These are phyloP conservation scores for Triglochin maritima DNA, from an alignment of 106 monocot genomes.

Conservation along the genomic window DNA sequence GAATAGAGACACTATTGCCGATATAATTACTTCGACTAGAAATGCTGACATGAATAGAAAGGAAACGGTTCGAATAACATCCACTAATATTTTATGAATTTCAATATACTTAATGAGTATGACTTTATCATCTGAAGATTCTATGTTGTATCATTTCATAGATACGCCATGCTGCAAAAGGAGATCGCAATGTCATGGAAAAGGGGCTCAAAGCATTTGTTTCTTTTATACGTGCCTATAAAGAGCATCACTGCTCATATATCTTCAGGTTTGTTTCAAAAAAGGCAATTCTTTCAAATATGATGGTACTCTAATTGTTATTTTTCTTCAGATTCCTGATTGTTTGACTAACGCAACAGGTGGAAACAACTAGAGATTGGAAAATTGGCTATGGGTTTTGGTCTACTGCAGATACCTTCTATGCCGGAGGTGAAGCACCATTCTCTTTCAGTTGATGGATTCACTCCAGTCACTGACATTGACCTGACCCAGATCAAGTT, in stretches of 20 bases:
- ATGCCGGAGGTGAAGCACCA: constrained; percentile 95
- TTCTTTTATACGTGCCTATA: constrained; percentile 91
- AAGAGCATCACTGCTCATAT: constrained; percentile 94
- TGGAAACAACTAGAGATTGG: constrained; percentile 97
- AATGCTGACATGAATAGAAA: no score
- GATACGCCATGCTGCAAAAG: constrained; percentile 69
- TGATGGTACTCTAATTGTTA: background rate
- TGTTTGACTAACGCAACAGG: constrained; percentile 24
- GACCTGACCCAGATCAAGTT: constrained; percentile 63
- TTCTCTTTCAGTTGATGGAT: constrained; percentile 74
- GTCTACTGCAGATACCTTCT: constrained; percentile 84
- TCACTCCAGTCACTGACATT: constrained; percentile 47
- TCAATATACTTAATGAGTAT: no score
- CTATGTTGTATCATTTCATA: constrained; percentile 9
- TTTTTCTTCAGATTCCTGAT: no score
- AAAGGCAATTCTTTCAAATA: background rate
- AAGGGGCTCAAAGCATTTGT: constrained; percentile 99
- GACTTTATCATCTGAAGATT: background rate
- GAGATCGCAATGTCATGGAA: constrained; percentile 89
- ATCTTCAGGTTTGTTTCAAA: constrained; percentile 61
- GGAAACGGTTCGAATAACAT: no score
- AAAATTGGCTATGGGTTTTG: constrained; percentile 87
- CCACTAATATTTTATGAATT: no score
- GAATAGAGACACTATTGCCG: no score
- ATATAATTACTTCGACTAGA: no score